A percentile compares a stretch with the other conserved stretches of the same genome.
These are phyloP conservation scores for Thozetella sp. DNA, from an alignment of 495 filamentous ascomycete genomes.

Conservation along the genomic window DNA sequence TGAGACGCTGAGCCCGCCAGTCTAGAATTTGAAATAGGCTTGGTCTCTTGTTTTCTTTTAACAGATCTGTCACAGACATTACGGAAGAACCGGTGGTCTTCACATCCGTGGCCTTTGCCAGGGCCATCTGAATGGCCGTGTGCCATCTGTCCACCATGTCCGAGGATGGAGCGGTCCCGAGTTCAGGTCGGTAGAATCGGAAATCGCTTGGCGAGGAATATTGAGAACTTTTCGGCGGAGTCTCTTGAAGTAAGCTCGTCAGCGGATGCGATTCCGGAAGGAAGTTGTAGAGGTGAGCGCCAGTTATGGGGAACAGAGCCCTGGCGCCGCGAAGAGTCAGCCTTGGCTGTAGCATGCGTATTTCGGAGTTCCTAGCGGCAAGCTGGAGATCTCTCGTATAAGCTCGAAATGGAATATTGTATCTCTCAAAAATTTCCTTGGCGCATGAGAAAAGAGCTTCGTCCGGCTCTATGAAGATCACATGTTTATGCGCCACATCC, in stretches of 20 bases:
- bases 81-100: background rate
- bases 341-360: constrained; percentile 21
- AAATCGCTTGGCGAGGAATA: constrained; percentile 14
- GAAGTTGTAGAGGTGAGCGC: constrained; percentile 30
- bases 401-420: too few species aligned
- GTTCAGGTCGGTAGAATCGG: background rate
- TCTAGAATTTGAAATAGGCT: constrained; percentile 30
- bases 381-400: constrained; percentile 20
- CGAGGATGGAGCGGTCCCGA: too few species aligned
- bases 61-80: constrained; percentile 21
- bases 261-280: constrained; percentile 16
- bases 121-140: background rate
- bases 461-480: constrained; percentile 36
- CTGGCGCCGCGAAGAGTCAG: constrained; percentile 23
- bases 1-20: constrained; percentile 35
- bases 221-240: constrained; percentile 18
- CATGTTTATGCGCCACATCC: background rate
- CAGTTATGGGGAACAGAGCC: constrained; percentile 17
- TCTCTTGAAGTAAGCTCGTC: constrained; percentile 17
- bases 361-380: constrained; percentile 3
- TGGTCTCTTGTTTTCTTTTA: background rate
- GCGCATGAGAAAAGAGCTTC: constrained; percentile 23
- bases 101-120: background rate
- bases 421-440: too few species aligned
- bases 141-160: background rate